Percentiles rank a stretch among this genome's conserved stretches.
Evolutionary conservation across 345 rosid genomes (phyloP).

Genomic region (Psidium guajava): DNA sequence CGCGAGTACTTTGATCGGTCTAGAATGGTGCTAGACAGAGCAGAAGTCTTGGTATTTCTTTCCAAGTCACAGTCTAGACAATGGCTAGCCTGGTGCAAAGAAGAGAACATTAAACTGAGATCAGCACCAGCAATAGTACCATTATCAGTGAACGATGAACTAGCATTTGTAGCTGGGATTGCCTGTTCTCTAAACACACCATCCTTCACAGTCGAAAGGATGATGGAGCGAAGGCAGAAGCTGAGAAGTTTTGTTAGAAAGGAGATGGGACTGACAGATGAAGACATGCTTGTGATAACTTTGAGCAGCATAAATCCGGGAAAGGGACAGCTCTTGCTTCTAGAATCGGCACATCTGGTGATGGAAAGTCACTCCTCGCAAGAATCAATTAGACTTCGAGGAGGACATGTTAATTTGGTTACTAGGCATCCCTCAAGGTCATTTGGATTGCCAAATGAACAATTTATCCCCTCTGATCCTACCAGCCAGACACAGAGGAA

Average conservation of each 20-base stretch:
- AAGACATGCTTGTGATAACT: constrained; percentile 75
- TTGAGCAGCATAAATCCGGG: constrained; percentile 86
- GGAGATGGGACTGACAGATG: constrained; percentile 64
- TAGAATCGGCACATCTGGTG: constrained; percentile 47
- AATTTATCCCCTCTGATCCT: constrained; percentile 6
- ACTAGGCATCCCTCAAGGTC: constrained; percentile 53
- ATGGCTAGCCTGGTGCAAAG: constrained; percentile 86
- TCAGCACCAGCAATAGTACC: constrained; percentile 68
- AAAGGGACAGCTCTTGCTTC: constrained; percentile 81
- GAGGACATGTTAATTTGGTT: constrained; percentile 1
- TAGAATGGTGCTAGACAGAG: constrained; percentile 56
- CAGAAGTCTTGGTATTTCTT: constrained; percentile 63
- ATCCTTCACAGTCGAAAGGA: constrained; percentile 35
- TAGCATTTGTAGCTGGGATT: constrained; percentile 83
- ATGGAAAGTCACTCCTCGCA: constrained; percentile 23
- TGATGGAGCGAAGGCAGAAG: constrained; percentile 44
- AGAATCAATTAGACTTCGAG: neutral
- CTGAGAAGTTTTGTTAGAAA: constrained; percentile 56
- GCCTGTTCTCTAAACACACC: constrained; percentile 63
- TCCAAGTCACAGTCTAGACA: constrained; percentile 73
- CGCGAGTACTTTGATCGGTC: constrained; percentile 81
- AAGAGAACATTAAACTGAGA: constrained; percentile 65
- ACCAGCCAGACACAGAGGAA: constrained; percentile 6
- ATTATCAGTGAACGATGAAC: constrained; percentile 77
- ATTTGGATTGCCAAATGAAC: constrained; percentile 11